Evolutionary conservation across 352 stramenopile species (phyloP), one percentile per base, ranked within the genome.

Genomic region (Globisporangium solare): DNA sequence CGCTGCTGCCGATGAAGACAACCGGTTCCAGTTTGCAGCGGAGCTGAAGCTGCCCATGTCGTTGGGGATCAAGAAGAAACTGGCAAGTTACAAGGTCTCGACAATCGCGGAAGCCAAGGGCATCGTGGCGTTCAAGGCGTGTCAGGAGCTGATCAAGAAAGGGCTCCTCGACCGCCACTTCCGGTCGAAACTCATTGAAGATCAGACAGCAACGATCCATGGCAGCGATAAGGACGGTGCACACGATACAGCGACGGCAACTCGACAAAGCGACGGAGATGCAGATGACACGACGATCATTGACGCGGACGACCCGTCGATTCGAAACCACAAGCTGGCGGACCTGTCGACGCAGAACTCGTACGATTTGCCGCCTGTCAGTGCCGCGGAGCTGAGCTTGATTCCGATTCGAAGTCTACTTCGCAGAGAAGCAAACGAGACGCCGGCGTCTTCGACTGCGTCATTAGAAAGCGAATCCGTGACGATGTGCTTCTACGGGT

Each of bases 341-440:
- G 85, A 95, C 63, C 46, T 93, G 37, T 88, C 75, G 50, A 88
- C 80, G 7, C 85, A 95, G 48, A 88, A 83, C 47, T 89, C 79
- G 24, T 95, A 95, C 51, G 85, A 95, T 60, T 62, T 95, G 37
- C 85, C 85, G 0, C 81, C 85, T 7, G 79, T 88, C n/a, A 91
- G 79, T 58, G 85, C 83, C 0, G 64, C 56, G 1, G 83, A 93
- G 37, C 66, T 95, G 21, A 86, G 79, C 51, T 66, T 95, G 20
- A 63, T 68, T 15, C 67, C 83, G 13, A 77, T 95, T 59, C 78
- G 77, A 40, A 90, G 68, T 22, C 48, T 89, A 17, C 35, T 79
- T 13, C 39, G 39, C 10, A 10, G 17, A 39, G 35, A 15, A 54
- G 63, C 40, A 60, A 22, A 13, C 32, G 45, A 37, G 27, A 45